phyloP scores from a whole-genome alignment of 768 basidiomycete species.

The Pholiota microspora region DNA sequence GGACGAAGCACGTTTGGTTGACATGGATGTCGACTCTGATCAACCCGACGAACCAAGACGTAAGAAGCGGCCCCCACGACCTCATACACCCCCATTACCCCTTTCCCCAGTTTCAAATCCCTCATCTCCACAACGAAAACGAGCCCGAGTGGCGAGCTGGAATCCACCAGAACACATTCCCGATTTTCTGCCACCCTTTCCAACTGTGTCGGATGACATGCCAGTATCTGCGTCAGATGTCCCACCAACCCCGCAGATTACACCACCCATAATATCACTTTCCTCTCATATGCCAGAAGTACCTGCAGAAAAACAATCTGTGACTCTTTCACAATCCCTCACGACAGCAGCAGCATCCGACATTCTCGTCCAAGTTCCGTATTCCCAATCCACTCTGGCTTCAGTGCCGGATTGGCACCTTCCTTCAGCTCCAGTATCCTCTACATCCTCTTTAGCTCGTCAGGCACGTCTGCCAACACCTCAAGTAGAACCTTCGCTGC shows the following conservation, averaged over 20 bases:
- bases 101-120: slow-evolving; percentile 59
- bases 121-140: slow-evolving; percentile 55
- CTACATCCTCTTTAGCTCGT: slow-evolving; percentile 20
- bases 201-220: slow-evolving; percentile 30
- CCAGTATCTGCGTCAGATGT: slow-evolving; percentile 29
- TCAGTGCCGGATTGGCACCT: slow-evolving; percentile 69
- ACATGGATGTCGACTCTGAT: slow-evolving; percentile 30
- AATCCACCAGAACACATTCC: slow-evolving; percentile 63
- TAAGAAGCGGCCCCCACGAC: slow-evolving; percentile 29
- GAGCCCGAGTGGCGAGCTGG: slow-evolving; percentile 56
- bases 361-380: slow-evolving; percentile 70
- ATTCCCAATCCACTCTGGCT: slow-evolving; percentile 69
- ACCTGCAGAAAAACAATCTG: slow-evolving; percentile 35
- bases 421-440: slow-evolving; percentile 37
- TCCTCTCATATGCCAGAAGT: slow-evolving; percentile 30
- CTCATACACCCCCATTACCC: slow-evolving; percentile 41
- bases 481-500: slow-evolving; percentile 60
- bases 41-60: slow-evolving; percentile 16
- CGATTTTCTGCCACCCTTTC: slow-evolving; percentile 68
- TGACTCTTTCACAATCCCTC: slow-evolving; percentile 42
- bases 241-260: slow-evolving; percentile 35
- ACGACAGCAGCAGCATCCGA: slow-evolving; percentile 59
- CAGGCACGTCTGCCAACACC: slow-evolving; percentile 42
- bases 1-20: slow-evolving; percentile 1
- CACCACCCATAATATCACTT: slow-evolving; percentile 22